phyloP scores from a whole-genome alignment of 2,329 filamentous ascomycete species.

The Cryphonectria parasitica region DNA sequence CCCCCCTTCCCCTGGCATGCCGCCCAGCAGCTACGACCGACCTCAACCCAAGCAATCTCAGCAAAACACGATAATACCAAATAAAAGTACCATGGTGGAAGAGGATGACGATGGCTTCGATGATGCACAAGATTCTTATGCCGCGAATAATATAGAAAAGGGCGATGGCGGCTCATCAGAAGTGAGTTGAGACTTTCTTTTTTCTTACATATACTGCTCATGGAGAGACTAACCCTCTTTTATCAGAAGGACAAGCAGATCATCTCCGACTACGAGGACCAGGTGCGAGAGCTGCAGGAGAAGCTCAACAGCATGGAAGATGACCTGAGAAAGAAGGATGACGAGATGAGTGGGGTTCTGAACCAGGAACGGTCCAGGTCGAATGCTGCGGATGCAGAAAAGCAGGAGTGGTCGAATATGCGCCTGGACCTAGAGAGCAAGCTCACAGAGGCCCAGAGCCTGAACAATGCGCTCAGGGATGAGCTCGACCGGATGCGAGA shows the following conservation, averaged over 20 bases:
- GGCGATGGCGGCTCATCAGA: conserved; percentile 41
- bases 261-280: conserved; percentile 78
- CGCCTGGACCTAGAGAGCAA: conserved; percentile 72
- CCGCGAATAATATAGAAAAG: conserved; percentile 4
- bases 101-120: conserved; percentile 80
- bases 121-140: conserved; percentile 65
- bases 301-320: conserved; percentile 75
- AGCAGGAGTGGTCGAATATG: conserved; percentile 71
- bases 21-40: conserved; percentile 69
- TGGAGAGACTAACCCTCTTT: not conserved
- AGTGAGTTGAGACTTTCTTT: conserved; percentile 35
- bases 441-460: conserved; percentile 71
- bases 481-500: conserved; percentile 76
- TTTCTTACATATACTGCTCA: not conserved
- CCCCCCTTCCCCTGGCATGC: conserved; percentile 62
- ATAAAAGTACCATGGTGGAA: conserved; percentile 97
- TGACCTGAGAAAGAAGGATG: conserved; percentile 68
- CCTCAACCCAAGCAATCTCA: conserved; percentile 89
- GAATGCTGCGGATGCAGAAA: conserved; percentile 61
- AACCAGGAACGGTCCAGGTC: conserved; percentile 61
- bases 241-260: conserved; percentile 68
- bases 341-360: conserved; percentile 64
- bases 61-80: conserved; percentile 94
- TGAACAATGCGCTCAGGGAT: conserved; percentile 79
- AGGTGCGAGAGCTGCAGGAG: conserved; percentile 74